Percentiles rank a stretch among this genome's conserved stretches.
phyloP scores from a whole-genome alignment of 2,329 filamentous ascomycete species.

The Claviceps fusiformis region DNA sequence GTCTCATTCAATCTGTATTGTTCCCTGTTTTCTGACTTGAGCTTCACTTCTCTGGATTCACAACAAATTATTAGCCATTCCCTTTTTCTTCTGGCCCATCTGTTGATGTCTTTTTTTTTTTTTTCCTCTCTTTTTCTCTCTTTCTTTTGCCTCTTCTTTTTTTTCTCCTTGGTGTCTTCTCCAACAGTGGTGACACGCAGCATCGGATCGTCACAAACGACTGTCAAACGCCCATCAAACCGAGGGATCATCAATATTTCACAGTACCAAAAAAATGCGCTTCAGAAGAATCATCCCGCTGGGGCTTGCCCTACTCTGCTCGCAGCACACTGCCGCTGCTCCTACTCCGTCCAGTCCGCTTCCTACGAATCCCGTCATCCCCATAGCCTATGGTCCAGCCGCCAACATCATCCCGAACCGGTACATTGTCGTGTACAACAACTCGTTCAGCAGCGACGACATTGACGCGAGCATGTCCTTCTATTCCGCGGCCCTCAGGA shows the following conservation, averaged over 20 bases:
- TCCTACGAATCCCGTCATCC: slow-evolving; percentile 15
- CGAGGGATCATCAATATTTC: neutral
- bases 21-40: neutral
- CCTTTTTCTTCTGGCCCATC: no score
- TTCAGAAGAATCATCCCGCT: neutral
- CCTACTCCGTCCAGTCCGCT: neutral
- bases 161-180: no score
- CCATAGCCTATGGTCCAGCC: slow-evolving; percentile 36
- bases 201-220: neutral
- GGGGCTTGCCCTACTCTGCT: neutral
- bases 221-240: neutral
- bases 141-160: neutral
- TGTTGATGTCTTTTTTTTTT: neutral
- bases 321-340: slow-evolving; percentile 1
- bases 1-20: neutral
- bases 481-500: slow-evolving; percentile 36
- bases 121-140: neutral
- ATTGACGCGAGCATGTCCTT: slow-evolving; percentile 36
- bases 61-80: no score
- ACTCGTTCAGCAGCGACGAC: slow-evolving; percentile 31
- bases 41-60: no score
- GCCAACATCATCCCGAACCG: slow-evolving; percentile 37
- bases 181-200: neutral
- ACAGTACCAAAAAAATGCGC: neutral
- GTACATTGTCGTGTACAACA: slow-evolving; percentile 55